Base-by-base conservation (phyloP, 2,329 filamentous ascomycete species). In the Nannizziopsis arthrosporioides region DNA sequence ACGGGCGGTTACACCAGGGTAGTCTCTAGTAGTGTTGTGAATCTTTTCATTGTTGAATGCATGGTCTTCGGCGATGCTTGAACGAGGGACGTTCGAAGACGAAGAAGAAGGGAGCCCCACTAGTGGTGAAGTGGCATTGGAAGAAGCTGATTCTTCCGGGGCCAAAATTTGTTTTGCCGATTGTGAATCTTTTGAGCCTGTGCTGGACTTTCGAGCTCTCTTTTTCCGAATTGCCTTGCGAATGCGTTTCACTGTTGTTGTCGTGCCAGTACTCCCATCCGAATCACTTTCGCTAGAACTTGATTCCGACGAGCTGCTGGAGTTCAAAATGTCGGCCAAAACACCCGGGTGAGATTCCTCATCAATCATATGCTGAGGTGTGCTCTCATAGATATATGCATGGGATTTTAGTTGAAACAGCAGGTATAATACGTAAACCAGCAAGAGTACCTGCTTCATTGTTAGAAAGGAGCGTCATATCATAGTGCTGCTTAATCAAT, bases 391-490 rank as follows among this genome's bases (percentile, higher is more conserved):
- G 62, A 94, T 81, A 6, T 72, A 71, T 19, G 76, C 74, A 64
- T 95, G 89, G 0, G 89, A 89, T 63, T 87, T 85, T 50, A 96
- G 80, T 65, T 95, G 90, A 73, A 95, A 95, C 65, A 85, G 75
- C 1, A 96, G 79, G 60, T 93, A 95, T 49, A 78, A 83, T 43
- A 67, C 80, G 63, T 95, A 96, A 7, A 93, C 83, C 39, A 93
- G 63, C 1, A 96, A 75, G 2, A 95, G 75, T 53, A 95, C 88
- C 52, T 43, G 39, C 34, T 38, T 17, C 34, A 7, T 4, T 10
- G 11, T 49, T 39, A 51, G 46, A 17, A 22, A 1, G 14, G 15
- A 4, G 4, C 3, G 3, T 27, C 11, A 44, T 8, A 31, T 40
- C 8, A 27, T 7, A 14, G 27, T 17, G 12, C 30, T 32, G n/a